These are phyloP conservation scores for Rutstroemia sp. DNA, from an alignment of 2,329 filamentous ascomycete species.

Conservation along the genomic window DNA sequence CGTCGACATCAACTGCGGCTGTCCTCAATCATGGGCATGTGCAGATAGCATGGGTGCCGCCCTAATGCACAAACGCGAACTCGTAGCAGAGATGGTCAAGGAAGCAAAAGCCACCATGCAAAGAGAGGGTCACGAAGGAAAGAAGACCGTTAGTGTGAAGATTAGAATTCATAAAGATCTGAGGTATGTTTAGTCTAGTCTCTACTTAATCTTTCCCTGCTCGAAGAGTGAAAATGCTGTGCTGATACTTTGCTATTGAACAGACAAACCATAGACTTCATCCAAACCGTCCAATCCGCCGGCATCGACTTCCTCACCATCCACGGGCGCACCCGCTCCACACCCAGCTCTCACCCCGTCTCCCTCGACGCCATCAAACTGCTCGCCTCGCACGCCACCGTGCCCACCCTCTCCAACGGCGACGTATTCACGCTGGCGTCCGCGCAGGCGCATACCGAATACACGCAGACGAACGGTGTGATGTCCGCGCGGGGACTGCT, in stretches of 20 bases:
- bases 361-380: constrained; percentile 50
- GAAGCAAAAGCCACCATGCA: constrained; percentile 46
- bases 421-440: constrained; percentile 52
- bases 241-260: not conserved
- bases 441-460: constrained; percentile 30
- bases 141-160: constrained; percentile 56
- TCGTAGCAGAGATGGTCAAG: constrained; percentile 59
- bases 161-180: constrained; percentile 62
- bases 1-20: constrained; percentile 66
- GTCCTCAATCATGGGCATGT: constrained; percentile 66
- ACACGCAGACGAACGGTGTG: constrained; percentile 46
- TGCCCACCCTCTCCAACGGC: constrained; percentile 62
- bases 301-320: constrained; percentile 62
- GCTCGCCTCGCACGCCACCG: constrained; percentile 37
- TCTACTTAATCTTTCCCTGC: not conserved
- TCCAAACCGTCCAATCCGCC: constrained; percentile 53
- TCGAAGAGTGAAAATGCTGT: not conserved
- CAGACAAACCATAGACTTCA: constrained; percentile 46
- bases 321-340: constrained; percentile 56
- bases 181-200: constrained; percentile 22
- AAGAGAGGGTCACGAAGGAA: constrained; percentile 44
- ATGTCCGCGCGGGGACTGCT: constrained; percentile 66
- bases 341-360: constrained; percentile 54
- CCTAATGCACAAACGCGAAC: constrained; percentile 57
- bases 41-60: constrained; percentile 60